Conservation (phyloP, 441 rosid genomes). For the Geranium incanum region DNA sequence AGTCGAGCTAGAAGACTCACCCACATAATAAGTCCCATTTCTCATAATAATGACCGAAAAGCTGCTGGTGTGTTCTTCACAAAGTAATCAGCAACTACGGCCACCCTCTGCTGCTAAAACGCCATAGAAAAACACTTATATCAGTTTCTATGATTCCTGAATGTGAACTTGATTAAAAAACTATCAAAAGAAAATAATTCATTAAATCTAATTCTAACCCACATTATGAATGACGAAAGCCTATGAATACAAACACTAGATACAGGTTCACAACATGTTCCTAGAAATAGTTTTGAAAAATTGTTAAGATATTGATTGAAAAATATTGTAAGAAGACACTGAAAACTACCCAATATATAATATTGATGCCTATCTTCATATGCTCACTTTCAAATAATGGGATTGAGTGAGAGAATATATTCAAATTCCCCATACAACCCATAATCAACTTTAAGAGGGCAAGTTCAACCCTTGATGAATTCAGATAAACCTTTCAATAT, state of each 20-base stretch:
- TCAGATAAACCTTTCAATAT: background rate
- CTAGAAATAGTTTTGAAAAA: background rate
- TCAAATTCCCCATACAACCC: conserved; percentile 1
- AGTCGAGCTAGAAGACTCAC: conserved; percentile 68
- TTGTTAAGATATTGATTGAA: background rate
- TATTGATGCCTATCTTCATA: background rate
- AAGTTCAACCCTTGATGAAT: background rate
- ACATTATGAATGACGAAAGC: too few relatives aligned
- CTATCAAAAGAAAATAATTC: background rate
- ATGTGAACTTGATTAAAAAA: background rate
- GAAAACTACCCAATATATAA: background rate
- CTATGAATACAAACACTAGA: background rate
- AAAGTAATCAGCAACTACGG: background rate
- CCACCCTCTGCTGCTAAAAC: background rate
- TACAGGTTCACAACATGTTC: background rate
- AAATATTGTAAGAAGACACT: too few relatives aligned
- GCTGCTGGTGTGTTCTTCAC: conserved; percentile 1
- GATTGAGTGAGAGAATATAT: background rate
- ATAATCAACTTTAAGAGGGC: background rate
- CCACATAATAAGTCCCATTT: conserved; percentile 38
- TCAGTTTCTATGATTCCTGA: conserved; percentile 9
- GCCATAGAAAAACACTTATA: conserved; percentile 7
- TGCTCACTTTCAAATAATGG: background rate
- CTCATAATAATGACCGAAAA: conserved; percentile 21
- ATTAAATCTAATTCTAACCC: background rate